Evolutionary conservation across 108 stramenopile genomes (phyloP), one percentile per base, ranked within the genome.

Genomic region (Skeletonema potamos): DNA sequence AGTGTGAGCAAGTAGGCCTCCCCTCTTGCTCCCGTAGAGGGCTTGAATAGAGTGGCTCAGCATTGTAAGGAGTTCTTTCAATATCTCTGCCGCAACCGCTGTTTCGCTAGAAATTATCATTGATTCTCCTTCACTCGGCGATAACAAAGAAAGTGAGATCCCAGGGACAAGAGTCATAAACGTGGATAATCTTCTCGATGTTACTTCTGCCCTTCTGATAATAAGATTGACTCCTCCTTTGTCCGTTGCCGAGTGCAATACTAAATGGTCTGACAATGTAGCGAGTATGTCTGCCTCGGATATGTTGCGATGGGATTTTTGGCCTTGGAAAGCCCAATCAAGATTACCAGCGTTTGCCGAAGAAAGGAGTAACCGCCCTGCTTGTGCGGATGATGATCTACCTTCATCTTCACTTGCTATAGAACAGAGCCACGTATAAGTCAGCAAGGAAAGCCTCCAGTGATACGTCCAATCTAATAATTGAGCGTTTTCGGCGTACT

Each of bases 121-220:
- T 17, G 27, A 61, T 41, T 24, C 56, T 29, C 43, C 58, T 30
- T 51, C 43, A 39, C 24, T 66, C 18, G 73, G 27, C 67, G 87
- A 82, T 37, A 90, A 61, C 10, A 93, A 59, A 6, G 88, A 89
- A 46, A 81, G 58, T 3, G 89, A 83, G 51, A 93, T 36, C 17
- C 89, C 87, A 28, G 92, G 92, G 56, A 93, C 29, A 32, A 93
- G 71, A 12, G 87, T 86, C 86, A 90, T 83, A 68, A 91, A 88
- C 28, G 87, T 66, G n/a, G 83, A 79, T 20, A 90, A 60, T 72
- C 92, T 79, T 17, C 86, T 84, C 11, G 90, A 83, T 8, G 86
- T 77, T 9, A 87, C 75, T 66, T 93, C 92, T 9, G 73, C 73
- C 54, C 63, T 74, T 27, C 32, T 65, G 15, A 44, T 55, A 13